phyloP scores from a whole-genome alignment of 2,329 filamentous ascomycete genomes.

The Xylariaceae sp. region DNA sequence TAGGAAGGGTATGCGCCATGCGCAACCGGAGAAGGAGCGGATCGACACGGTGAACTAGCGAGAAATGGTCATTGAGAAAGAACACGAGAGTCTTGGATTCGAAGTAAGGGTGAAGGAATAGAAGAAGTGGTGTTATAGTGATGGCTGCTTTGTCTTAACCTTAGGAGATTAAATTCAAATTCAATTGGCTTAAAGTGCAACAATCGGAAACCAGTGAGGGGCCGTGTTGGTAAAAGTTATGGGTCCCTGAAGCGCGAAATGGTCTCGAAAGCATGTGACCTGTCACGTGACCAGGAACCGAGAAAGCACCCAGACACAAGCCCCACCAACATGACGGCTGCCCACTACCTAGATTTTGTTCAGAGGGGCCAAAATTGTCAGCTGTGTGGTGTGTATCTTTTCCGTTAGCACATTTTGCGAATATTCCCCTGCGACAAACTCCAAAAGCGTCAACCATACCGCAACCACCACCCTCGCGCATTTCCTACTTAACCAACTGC shows the following conservation, averaged over 20 bases:
- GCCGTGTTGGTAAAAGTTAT: not conserved
- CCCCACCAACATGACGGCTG: constrained; percentile 22
- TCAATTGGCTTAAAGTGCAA: too few species aligned
- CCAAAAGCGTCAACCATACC: constrained; percentile 6
- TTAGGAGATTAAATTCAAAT: not conserved
- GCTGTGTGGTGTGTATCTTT: not conserved
- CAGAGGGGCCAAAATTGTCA: constrained; percentile 37
- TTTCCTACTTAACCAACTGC: constrained; percentile 25
- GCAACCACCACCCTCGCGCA: constrained; percentile 34
- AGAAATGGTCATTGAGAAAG: not conserved
- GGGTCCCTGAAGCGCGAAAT: constrained; percentile 29
- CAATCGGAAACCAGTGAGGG: too few species aligned
- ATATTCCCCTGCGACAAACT: constrained; percentile 33
- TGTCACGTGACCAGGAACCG: constrained; percentile 34
- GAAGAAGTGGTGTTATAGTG: not conserved
- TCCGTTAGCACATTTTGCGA: not conserved
- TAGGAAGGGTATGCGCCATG: constrained; percentile 50
- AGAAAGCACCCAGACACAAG: constrained; percentile 24
- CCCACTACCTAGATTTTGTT: constrained; percentile 31
- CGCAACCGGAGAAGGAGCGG: constrained; percentile 48
- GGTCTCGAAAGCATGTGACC: constrained; percentile 39
- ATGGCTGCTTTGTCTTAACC: not conserved
- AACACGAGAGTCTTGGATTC: not conserved
- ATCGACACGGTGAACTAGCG: constrained; percentile 25
- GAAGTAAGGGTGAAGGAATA: not conserved